Evolutionary conservation across 1,284 basidiomycete species (phyloP), one percentile per base, ranked within the genome.

Genomic region (Coniferiporia sulphurascens): DNA sequence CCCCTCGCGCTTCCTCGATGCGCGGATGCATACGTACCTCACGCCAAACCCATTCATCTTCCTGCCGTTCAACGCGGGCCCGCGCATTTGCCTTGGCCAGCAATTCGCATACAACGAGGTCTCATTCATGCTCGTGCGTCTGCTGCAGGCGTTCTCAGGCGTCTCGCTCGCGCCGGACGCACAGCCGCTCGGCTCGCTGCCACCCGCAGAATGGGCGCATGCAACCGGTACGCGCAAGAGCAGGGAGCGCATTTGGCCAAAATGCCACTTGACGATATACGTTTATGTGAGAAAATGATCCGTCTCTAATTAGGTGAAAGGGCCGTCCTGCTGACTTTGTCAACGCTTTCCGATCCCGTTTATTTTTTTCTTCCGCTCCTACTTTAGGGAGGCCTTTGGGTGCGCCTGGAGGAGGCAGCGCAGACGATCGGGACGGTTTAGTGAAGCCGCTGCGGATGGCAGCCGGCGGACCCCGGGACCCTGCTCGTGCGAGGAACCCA

Each of bases 71-170:
- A 78, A 77, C 60, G 78, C 76, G 0, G 78, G 78, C 4, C 78
- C 79, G 8, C 73, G 79, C 3, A 78, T 79, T 58, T 79, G 77
- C 59, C 70, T 78, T 38, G 78, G 78, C 1, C 77, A 79, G 64
- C 76, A 86, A 79, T 86, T 86, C 67, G 86, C 86, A 3, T 86
- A 86, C 68, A 85, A 86, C 67, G 84, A 87, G 65, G 78, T 79
- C 65, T 86, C 85, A 0, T 86, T 85, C 71, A 79, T 86, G 74
- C 67, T 87, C 59, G 76, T 87, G 48, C 79, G 84, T 9, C 71
- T 89, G n/a, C 68, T 88, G 17, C 86, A 88, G 69, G 69, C 72
- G 41, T 84, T 87, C 69, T 74, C 76, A 0, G 70, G 70, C 0
- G 73, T 88, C 32, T 65, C 68, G 0, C 72, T 85, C 2, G 80